These are phyloP conservation scores for Cerrena zonata DNA, from an alignment of 1,284 basidiomycete genomes.

Conservation along the genomic window DNA sequence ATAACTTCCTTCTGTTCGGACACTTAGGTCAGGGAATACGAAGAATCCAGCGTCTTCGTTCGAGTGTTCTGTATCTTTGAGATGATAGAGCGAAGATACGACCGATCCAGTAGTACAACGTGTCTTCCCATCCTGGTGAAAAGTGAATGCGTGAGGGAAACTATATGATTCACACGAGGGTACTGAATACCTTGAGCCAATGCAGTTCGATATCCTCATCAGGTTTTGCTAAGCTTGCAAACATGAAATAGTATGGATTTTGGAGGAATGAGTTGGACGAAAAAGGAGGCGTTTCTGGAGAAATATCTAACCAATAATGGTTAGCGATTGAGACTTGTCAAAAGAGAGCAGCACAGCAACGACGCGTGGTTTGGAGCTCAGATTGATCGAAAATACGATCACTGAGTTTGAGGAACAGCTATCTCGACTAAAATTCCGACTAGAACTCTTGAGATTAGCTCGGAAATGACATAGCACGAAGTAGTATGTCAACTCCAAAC, in stretches of 20 bases:
- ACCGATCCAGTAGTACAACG: constrained; percentile 84
- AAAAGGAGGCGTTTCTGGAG: constrained; percentile 10
- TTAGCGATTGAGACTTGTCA: too few relatives aligned
- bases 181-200: constrained; percentile 64
- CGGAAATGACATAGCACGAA: too few relatives aligned
- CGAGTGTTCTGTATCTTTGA: constrained; percentile 84
- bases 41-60: constrained; percentile 86
- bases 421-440: too few relatives aligned
- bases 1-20: constrained; percentile 83
- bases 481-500: too few relatives aligned
- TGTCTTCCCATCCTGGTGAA: constrained; percentile 73
- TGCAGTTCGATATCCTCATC: constrained; percentile 90
- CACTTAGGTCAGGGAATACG: constrained; percentile 82
- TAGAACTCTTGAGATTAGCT: too few relatives aligned
- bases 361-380: too few relatives aligned
- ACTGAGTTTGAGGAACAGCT: too few relatives aligned
- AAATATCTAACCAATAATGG: too few relatives aligned
- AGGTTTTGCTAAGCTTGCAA: constrained; percentile 80
- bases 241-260: constrained; percentile 94
- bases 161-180: not conserved
- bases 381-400: too few relatives aligned
- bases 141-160: not conserved
- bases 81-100: constrained; percentile 89
- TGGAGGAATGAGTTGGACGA: constrained; percentile 61
- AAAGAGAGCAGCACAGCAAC: too few relatives aligned